A percentile compares a stretch with the other conserved stretches of the same genome.
Evolutionary conservation across 495 filamentous ascomycete species (phyloP).

Genomic region (Staphylotrichum longicolle): DNA sequence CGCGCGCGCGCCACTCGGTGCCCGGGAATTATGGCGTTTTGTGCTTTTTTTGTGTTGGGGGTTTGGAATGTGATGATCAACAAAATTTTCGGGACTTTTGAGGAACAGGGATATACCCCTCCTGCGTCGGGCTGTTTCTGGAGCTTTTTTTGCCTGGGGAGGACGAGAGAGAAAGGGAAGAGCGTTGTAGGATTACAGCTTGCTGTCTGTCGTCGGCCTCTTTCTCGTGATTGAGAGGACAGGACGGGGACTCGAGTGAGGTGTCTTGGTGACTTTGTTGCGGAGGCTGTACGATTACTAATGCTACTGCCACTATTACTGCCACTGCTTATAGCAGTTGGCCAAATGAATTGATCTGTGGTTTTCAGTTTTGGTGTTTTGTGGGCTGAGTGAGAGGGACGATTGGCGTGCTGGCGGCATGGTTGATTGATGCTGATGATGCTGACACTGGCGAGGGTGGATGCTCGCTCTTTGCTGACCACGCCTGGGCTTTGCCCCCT

Average conservation of each 20-base stretch:
- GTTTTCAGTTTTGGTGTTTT: neutral
- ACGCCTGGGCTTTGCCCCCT: no score
- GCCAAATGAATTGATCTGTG: neutral
- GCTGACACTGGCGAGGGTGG: no score
- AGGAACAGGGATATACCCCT: slow-evolving; percentile 10
- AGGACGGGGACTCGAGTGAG: neutral
- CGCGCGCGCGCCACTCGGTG: no score
- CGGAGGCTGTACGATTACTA: neutral
- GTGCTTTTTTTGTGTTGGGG: neutral
- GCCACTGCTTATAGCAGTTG: no score
- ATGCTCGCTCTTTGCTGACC: no score
- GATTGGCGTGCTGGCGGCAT: no score
- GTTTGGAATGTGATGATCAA: neutral
- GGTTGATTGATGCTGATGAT: no score
- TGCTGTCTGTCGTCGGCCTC: neutral
- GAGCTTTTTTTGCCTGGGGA: neutral
- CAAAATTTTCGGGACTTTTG: neutral
- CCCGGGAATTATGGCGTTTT: neutral
- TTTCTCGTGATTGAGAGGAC: neutral
- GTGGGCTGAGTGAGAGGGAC: no score
- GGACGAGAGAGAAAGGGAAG: neutral
- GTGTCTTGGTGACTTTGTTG: neutral
- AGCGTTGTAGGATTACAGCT: neutral
- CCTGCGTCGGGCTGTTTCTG: slow-evolving; percentile 3
- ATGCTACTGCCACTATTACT: no score